These are phyloP conservation scores for Larix sibirica DNA, from an alignment of 83 land plant genomes.

Conservation along the genomic window DNA sequence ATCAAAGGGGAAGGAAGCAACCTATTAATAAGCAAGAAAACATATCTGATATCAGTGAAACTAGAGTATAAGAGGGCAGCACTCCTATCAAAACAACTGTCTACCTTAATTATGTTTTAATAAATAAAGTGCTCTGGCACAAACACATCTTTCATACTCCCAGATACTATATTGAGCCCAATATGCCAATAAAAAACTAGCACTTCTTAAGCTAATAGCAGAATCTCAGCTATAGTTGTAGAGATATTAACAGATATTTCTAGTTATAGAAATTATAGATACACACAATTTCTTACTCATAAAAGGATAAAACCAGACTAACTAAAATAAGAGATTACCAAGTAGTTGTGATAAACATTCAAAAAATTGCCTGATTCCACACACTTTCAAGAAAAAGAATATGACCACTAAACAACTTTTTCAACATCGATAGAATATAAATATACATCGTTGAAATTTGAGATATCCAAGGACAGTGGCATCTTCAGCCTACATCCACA, in stretches of 20 bases:
- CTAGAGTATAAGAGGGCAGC: not conserved
- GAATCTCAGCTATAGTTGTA: not conserved
- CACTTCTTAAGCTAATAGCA: not conserved
- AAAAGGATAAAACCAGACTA: too few species aligned
- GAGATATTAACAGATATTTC: not conserved
- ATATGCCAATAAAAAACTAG: not conserved
- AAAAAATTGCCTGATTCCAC: too few species aligned
- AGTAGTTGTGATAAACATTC: too few species aligned
- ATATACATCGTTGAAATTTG: too few species aligned
- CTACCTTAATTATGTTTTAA: too few species aligned
- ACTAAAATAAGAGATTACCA: too few species aligned
- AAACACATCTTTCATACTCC: not conserved
- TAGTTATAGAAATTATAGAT: not conserved
- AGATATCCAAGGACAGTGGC: too few species aligned
- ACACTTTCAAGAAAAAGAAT: too few species aligned
- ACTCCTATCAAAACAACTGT: not conserved
- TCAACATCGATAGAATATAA: too few species aligned
- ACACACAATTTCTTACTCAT: not conserved
- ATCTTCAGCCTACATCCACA: too few species aligned
- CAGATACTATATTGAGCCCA: not conserved
- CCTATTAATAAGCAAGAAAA: slow-evolving; percentile 49
- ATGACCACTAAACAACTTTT: too few species aligned
- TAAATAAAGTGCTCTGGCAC: not conserved
- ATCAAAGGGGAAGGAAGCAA: slow-evolving; percentile 98
- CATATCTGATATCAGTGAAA: not conserved